Evolutionary conservation across 2,329 filamentous ascomycete species (phyloP).

Genomic region (Colletotrichum sp.): DNA sequence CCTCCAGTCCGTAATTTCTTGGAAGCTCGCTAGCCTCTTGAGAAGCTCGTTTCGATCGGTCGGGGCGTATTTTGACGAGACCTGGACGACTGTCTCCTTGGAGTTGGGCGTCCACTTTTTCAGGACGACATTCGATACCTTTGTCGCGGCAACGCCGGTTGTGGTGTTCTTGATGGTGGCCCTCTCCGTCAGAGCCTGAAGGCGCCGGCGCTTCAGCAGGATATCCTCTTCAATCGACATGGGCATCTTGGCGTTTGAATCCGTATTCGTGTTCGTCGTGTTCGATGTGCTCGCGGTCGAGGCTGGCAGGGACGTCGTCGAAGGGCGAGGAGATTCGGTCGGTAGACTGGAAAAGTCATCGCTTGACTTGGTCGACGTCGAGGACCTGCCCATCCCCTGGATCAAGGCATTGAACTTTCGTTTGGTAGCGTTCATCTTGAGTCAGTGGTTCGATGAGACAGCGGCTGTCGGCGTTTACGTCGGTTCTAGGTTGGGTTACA

Average conservation of each 20-base stretch:
- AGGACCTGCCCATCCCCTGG: conserved; percentile 59
- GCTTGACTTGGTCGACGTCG: conserved; percentile 23
- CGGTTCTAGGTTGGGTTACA: background rate
- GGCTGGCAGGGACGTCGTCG: conserved; percentile 16
- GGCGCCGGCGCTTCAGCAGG: conserved; percentile 57
- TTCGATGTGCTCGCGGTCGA: background rate
- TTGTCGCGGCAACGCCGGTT: conserved; percentile 24
- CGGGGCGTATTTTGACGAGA: conserved; percentile 72
- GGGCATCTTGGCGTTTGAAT: background rate
- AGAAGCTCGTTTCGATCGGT: conserved; percentile 85
- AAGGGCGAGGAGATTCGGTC: conserved; percentile 21
- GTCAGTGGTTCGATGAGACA: background rate
- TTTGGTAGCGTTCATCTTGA: conserved; percentile 75
- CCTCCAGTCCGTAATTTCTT: conserved; percentile 91
- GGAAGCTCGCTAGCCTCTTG: conserved; percentile 81
- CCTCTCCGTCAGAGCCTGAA: conserved; percentile 29
- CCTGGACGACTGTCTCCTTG: conserved; percentile 24
- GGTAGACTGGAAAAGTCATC: conserved; percentile 9
- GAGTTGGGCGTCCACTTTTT: conserved; percentile 42
- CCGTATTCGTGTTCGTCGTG: background rate
- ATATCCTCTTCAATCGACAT: conserved; percentile 41
- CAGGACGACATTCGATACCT: conserved; percentile 45
- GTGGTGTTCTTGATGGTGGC: conserved; percentile 15
- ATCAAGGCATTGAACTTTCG: conserved; percentile 81
- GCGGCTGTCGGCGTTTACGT: background rate